These are phyloP conservation scores for Ramichloridium luteum DNA, from an alignment of 2,329 filamentous ascomycete genomes.

Conservation along the genomic window DNA sequence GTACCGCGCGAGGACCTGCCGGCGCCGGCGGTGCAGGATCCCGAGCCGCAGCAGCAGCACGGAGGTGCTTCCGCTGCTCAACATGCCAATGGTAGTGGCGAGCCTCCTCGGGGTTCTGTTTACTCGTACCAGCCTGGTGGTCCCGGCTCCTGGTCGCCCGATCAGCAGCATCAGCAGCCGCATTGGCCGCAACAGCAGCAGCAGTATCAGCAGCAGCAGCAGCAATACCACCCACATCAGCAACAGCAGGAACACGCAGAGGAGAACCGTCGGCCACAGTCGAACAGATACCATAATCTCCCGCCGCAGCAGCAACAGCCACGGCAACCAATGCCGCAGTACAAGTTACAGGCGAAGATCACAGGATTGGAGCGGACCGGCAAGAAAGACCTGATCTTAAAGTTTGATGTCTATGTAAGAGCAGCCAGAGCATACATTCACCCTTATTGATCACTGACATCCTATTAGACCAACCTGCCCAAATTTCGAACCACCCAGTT, in stretches of 20 bases:
- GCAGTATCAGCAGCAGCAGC: constrained; percentile 27
- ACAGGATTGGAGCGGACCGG: constrained; percentile 85
- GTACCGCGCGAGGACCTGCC: constrained; percentile 18
- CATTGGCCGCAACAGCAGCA: constrained; percentile 27
- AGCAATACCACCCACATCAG: constrained; percentile 7
- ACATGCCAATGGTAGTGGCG: constrained; percentile 6
- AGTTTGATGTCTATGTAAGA: constrained; percentile 87
- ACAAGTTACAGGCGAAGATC: constrained; percentile 84
- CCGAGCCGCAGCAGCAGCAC: constrained; percentile 4
- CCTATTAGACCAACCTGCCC: constrained; percentile 83
- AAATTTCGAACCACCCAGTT: constrained; percentile 97
- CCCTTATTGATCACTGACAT: constrained; percentile 11
- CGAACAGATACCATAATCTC: constrained; percentile 22
- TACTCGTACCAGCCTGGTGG: constrained; percentile 24
- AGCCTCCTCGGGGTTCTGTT: constrained; percentile 6
- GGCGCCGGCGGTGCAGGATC: constrained; percentile 16
- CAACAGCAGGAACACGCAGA: constrained; percentile 13
- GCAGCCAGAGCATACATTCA: neutral
- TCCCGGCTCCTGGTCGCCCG: constrained; percentile 17
- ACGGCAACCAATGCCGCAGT: constrained; percentile 23
- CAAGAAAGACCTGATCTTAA: constrained; percentile 86
- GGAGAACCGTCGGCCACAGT: constrained; percentile 20
- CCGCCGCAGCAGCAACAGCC: constrained; percentile 20
- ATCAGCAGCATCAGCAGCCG: constrained; percentile 27
- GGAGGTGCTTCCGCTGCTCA: constrained; percentile 3